A percentile compares a stretch with the other conserved stretches of the same genome.
Evolutionary conservation across 2,329 filamentous ascomycete genomes (phyloP).

Genomic region (Alternaria gaisen): DNA sequence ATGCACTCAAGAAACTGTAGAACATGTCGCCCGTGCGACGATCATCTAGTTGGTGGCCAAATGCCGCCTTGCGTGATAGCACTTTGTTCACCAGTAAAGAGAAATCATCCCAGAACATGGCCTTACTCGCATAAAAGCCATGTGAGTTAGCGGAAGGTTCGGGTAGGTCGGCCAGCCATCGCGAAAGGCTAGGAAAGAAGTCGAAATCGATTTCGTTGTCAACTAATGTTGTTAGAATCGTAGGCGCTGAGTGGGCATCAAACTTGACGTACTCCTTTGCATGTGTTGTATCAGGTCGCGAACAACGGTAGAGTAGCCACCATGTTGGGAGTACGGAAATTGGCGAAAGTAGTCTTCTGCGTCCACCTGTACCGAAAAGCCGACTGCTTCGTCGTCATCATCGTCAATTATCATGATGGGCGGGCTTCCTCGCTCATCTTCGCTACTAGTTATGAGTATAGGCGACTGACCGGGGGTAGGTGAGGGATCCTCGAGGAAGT

Average conservation of each 20-base stretch:
- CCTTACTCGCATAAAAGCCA: slow-evolving; percentile 39
- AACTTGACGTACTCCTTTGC: slow-evolving; percentile 31
- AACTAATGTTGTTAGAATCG: slow-evolving; percentile 29
- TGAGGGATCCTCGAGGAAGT: slow-evolving; percentile 9
- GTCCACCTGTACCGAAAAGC: slow-evolving; percentile 31
- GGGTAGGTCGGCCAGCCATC: slow-evolving; percentile 43
- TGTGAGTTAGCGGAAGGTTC: slow-evolving; percentile 28
- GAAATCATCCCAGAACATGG: slow-evolving; percentile 49
- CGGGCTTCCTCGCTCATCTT: slow-evolving; percentile 34
- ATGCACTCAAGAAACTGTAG: slow-evolving; percentile 39
- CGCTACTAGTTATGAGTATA: slow-evolving; percentile 26
- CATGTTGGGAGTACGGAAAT: slow-evolving; percentile 41
- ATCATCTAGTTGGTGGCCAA: slow-evolving; percentile 41
- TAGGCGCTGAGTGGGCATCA: not conserved
- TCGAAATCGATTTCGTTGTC: slow-evolving; percentile 27
- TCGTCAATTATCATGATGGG: slow-evolving; percentile 52
- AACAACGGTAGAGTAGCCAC: slow-evolving; percentile 30
- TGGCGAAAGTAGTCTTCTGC: slow-evolving; percentile 41
- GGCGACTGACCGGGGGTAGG: slow-evolving; percentile 22
- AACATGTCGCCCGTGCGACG: slow-evolving; percentile 36
- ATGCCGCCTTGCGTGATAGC: slow-evolving; percentile 38
- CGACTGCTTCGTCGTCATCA: slow-evolving; percentile 36
- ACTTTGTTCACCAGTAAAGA: slow-evolving; percentile 38
- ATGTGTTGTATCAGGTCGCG: slow-evolving; percentile 37
- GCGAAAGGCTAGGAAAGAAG: slow-evolving; percentile 35